A percentile compares a stretch with the other conserved stretches of the same genome.
Conservation (phyloP, 192 early-diverging fungal genomes). For the Entomortierella beljakovae region DNA sequence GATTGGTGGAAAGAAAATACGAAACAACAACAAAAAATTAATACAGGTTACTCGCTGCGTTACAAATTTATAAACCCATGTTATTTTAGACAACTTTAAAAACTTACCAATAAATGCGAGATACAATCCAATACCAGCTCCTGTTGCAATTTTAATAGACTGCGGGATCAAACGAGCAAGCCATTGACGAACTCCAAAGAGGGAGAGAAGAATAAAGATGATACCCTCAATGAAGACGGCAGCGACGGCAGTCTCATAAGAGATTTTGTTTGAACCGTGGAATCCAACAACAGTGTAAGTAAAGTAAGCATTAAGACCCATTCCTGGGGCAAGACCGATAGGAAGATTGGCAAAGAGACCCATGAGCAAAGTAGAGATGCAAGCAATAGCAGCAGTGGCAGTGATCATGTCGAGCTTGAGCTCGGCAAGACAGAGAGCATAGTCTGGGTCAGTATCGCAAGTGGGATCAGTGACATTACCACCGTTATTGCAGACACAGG, state of each 20-base stretch:
- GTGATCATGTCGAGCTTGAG: slow-evolving; percentile 81
- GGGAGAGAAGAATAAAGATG: slow-evolving; percentile 79
- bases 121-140: slow-evolving; percentile 83
- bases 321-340: slow-evolving; percentile 84
- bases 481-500: slow-evolving; percentile 73
- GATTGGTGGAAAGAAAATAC: slow-evolving; percentile 59
- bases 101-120: slow-evolving; percentile 79
- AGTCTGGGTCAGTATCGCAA: slow-evolving; percentile 68
- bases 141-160: slow-evolving; percentile 79
- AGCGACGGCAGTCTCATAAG: slow-evolving; percentile 77
- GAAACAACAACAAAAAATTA: slow-evolving; percentile 35
- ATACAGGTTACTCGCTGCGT: background rate
- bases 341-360: slow-evolving; percentile 83
- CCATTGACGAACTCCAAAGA: slow-evolving; percentile 84
- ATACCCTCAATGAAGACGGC: slow-evolving; percentile 89
- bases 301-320: slow-evolving; percentile 90
- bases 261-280: slow-evolving; percentile 79
- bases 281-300: slow-evolving; percentile 88
- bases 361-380: slow-evolving; percentile 74
- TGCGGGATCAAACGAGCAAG: slow-evolving; percentile 79
- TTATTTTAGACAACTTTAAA: background rate
- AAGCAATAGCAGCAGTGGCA: slow-evolving; percentile 75
- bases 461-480: slow-evolving; percentile 57
- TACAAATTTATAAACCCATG: background rate
- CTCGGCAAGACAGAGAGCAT: slow-evolving; percentile 67